Conservation (phyloP, 2,329 filamentous ascomycete species). For the Trematosphaeria pertusa region DNA sequence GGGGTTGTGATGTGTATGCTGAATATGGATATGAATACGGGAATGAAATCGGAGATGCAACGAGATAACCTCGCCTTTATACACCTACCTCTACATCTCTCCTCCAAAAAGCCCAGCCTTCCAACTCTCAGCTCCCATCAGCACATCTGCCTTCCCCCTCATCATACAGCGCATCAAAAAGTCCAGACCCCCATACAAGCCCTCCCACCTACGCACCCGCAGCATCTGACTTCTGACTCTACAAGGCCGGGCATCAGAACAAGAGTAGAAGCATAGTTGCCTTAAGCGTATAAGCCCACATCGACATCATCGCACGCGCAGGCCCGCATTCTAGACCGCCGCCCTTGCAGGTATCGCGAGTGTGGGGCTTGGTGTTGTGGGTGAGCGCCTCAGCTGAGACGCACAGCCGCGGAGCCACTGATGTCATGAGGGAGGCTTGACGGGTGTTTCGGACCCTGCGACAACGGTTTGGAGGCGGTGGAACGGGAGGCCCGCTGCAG, state of each 20-base stretch:
- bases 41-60: too few relatives aligned
- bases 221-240: background rate
- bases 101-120: background rate
- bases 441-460: background rate
- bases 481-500: background rate
- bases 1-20: background rate
- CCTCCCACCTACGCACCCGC: background rate
- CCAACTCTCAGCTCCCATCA: background rate
- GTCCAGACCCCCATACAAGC: background rate
- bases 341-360: background rate
- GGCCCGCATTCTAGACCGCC: background rate
- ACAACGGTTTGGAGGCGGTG: background rate
- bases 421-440: conserved; percentile 1
- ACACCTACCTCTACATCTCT: background rate
- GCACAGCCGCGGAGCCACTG: background rate
- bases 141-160: background rate
- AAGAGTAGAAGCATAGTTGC: background rate
- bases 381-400: background rate
- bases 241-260: background rate
- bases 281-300: background rate
- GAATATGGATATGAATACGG: too few relatives aligned
- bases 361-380: background rate
- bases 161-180: too few relatives aligned
- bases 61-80: background rate
- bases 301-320: background rate